Evolutionary conservation across 2,329 filamentous ascomycete genomes (phyloP), one percentile per base, ranked within the genome.

Genomic region (Thyridium curvatum): DNA sequence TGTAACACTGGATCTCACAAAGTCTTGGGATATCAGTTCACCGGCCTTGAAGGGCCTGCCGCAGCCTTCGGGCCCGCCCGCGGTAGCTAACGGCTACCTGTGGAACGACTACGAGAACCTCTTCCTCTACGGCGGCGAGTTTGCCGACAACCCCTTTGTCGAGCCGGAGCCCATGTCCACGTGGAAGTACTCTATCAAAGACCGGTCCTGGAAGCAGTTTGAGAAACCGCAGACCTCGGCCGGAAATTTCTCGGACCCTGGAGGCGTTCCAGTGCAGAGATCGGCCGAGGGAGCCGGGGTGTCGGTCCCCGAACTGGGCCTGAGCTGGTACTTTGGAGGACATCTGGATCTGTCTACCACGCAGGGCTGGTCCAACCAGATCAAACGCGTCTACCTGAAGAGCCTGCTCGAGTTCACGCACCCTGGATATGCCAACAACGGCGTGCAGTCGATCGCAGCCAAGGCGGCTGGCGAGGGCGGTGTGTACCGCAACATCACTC

Each of bases 261-360:
- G 66, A 9, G 69, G 70, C 15, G 60, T 71, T 15, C 60, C 72
- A 1, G 70, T 90, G 3, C 79, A 88, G 53, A 69, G 84, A 34
- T 73, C 83, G 3, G 83, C 84, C 2, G 85, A 90, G 55, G 85
- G 85, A 7, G 82, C 85, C 10, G 83, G 83, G 1, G 60, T 86
- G 12, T 84, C 78, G 18, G 77, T 89, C 1, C 77, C 82, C 1
- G 76, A 80, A 39, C 61, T 88, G 1, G 84, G 84, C 0, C 62
- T 82, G 34, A 86, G 82, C 26, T 90, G 79, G 69, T 90, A 87
- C 56, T 90, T 90, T 59, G 85, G 84, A 18, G 85, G 85, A 0
- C 85, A 89, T 57, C 63, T 86, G 6, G 84, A 90, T 54, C 54
- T 60, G 52, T 62, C 61, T 10, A 77, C 72, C 4, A 80, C 53